phyloP scores from a whole-genome alignment of 1,139 yeast species.

The Diutina catenulata region DNA sequence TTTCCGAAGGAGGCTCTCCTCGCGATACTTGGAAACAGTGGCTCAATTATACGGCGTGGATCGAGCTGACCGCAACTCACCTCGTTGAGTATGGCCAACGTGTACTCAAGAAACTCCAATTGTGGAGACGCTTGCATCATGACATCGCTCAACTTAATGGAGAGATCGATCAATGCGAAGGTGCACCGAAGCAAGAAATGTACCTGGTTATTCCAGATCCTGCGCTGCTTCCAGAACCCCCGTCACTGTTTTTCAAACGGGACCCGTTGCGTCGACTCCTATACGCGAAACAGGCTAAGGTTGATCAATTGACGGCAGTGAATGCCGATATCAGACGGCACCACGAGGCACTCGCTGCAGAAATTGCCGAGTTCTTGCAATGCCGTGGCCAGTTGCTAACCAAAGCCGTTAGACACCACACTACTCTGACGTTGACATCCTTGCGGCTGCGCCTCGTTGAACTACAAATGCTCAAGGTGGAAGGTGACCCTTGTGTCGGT shows the following conservation, averaged over 20 bases:
- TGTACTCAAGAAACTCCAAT: conserved; percentile 25
- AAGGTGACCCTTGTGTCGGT: too few relatives aligned
- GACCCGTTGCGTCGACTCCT: conserved; percentile 24
- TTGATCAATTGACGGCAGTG: conserved; percentile 21
- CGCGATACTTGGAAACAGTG: conserved; percentile 8
- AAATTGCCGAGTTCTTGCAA: conserved; percentile 43
- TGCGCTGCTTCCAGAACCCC: background rate
- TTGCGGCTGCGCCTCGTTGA: conserved; percentile 8
- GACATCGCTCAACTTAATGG: conserved; percentile 18
- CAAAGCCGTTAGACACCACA: conserved; percentile 18
- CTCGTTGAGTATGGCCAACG: conserved; percentile 27
- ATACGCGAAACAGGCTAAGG: conserved; percentile 20
- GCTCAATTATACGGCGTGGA: conserved; percentile 16
- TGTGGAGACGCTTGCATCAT: conserved; percentile 39
- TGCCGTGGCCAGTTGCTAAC: conserved; percentile 33
- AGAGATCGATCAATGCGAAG: conserved; percentile 21
- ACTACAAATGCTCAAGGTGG: conserved; percentile 2
- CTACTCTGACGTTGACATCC: conserved; percentile 6
- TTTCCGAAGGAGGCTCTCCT: conserved; percentile 11
- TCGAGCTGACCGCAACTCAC: conserved; percentile 21
- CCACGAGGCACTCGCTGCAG: conserved; percentile 54
- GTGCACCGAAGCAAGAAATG: background rate
- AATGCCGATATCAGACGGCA: conserved; percentile 28
- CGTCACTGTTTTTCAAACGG: conserved; percentile 17
- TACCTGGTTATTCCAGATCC: background rate